phyloP scores from a whole-genome alignment of 106 monocot species.

The Dendrobium catenatum region DNA sequence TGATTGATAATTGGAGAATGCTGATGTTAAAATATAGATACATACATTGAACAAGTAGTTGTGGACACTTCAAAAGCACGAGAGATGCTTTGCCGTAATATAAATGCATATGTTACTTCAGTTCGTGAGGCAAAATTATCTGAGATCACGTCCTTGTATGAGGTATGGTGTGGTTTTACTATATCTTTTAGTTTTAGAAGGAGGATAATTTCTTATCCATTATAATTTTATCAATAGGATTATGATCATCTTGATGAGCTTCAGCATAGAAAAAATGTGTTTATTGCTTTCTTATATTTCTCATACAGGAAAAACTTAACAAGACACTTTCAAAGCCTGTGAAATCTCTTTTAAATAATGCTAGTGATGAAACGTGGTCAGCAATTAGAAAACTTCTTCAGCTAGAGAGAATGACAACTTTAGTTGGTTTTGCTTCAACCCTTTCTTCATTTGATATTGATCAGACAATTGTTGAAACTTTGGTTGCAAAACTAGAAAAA shows the following conservation, averaged over 20 bases:
- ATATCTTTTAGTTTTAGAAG: not conserved
- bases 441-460: constrained; percentile 70
- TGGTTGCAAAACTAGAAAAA: constrained; percentile 50
- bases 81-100: constrained; percentile 79
- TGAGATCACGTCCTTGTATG: constrained; percentile 25
- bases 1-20: not conserved
- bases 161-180: not conserved
- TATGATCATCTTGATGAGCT: not conserved
- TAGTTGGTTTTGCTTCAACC: not conserved
- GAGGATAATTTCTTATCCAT: no score
- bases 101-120: constrained; percentile 59
- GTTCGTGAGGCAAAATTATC: constrained; percentile 65
- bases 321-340: constrained; percentile 74
- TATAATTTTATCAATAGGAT: no score
- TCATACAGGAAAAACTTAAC: constrained; percentile 50
- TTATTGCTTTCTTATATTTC: not conserved
- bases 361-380: constrained; percentile 75
- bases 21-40: constrained; percentile 39
- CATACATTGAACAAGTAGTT: constrained; percentile 56
- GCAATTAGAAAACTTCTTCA: constrained; percentile 72
- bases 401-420: constrained; percentile 28
- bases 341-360: constrained; percentile 77
- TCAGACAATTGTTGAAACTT: constrained; percentile 47
- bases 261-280: not conserved
- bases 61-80: constrained; percentile 67